Evolutionary conservation across 2,329 filamentous ascomycete genomes (phyloP).

Genomic region (Volutella citrinella): DNA sequence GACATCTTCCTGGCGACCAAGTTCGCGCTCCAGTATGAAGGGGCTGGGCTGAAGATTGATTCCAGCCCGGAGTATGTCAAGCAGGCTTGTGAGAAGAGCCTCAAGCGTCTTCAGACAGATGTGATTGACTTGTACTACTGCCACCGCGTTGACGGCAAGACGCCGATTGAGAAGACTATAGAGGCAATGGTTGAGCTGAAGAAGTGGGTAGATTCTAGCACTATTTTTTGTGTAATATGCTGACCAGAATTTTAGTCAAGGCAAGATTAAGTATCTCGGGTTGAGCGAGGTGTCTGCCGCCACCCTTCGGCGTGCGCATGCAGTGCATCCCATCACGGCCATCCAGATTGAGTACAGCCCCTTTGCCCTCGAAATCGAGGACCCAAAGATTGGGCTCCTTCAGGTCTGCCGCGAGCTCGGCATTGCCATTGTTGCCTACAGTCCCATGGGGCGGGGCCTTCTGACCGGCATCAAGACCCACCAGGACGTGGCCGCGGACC

Average conservation of each 20-base stretch:
- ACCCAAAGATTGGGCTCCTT: slow-evolving; percentile 43
- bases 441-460: slow-evolving; percentile 58
- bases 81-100: slow-evolving; percentile 25
- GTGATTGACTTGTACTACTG: slow-evolving; percentile 53
- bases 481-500: slow-evolving; percentile 37
- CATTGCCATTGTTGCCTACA: slow-evolving; percentile 54
- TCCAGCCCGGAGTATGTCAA: slow-evolving; percentile 7
- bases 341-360: slow-evolving; percentile 54
- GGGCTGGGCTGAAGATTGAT: slow-evolving; percentile 4
- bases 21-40: slow-evolving; percentile 19
- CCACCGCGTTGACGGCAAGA: slow-evolving; percentile 42
- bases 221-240: not conserved
- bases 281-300: slow-evolving; percentile 43
- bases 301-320: slow-evolving; percentile 48
- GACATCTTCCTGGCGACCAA: slow-evolving; percentile 44
- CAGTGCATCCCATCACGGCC: slow-evolving; percentile 47
- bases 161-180: slow-evolving; percentile 45
- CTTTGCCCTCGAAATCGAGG: slow-evolving; percentile 58
- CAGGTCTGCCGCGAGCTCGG: slow-evolving; percentile 57
- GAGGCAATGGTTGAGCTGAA: slow-evolving; percentile 43
- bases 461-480: slow-evolving; percentile 47
- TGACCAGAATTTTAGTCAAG: slow-evolving; percentile 30
- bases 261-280: slow-evolving; percentile 54
- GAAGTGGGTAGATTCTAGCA: slow-evolving; percentile 16
- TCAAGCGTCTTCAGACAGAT: slow-evolving; percentile 37